Conservation (phyloP, 176 grass and related monocot genomes). For the Elymus sibiricus region DNA sequence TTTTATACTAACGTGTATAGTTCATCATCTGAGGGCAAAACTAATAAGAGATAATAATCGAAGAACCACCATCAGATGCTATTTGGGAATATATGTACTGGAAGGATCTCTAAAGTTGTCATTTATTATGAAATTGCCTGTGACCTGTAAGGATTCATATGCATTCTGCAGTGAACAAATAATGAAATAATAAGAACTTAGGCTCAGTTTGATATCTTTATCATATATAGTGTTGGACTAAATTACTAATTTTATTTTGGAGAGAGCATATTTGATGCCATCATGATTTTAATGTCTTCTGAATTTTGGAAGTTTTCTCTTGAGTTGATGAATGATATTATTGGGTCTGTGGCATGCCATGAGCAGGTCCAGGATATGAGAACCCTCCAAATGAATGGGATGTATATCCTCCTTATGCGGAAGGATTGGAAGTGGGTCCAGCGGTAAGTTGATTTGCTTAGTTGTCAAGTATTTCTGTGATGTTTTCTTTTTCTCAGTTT, state of each 20-base stretch:
- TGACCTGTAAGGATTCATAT: not conserved
- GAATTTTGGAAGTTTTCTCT: constrained; percentile 1
- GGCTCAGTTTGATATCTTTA: constrained; percentile 6
- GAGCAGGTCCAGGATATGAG: constrained; percentile 52
- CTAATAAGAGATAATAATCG: not conserved
- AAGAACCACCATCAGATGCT: not conserved
- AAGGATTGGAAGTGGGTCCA: constrained; percentile 68
- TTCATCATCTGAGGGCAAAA: constrained; percentile 7
- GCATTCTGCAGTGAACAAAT: not conserved
- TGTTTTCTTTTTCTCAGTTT: constrained; percentile 24
- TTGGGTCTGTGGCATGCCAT: constrained; percentile 22
- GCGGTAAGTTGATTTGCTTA: constrained; percentile 45
- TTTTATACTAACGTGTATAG: not conserved
- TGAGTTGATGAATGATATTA: constrained; percentile 31
- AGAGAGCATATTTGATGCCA: not conserved
- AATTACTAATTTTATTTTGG: not conserved
- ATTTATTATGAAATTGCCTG: constrained; percentile 2
- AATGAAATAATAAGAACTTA: not conserved
- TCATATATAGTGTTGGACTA: not conserved
- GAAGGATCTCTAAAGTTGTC: not conserved
- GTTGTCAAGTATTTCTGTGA: not conserved
- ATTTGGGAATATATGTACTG: not conserved
- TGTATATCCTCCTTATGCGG: constrained; percentile 65
- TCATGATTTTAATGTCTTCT: constrained; percentile 5
- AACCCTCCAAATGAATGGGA: constrained; percentile 71